Base-by-base conservation (phyloP, 1,284 basidiomycete species). In the Porogramme epimiltina region DNA sequence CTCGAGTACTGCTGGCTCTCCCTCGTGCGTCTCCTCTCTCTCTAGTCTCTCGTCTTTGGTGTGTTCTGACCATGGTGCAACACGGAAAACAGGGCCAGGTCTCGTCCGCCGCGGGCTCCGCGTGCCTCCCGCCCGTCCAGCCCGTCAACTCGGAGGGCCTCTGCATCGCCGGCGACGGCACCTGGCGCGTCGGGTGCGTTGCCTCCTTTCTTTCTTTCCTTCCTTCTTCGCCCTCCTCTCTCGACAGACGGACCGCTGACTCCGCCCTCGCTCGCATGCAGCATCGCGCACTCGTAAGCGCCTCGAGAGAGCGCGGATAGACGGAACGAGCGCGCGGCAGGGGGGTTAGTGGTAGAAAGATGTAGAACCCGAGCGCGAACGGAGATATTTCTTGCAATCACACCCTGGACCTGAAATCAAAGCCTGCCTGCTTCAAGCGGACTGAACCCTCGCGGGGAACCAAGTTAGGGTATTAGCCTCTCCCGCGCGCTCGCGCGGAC, bases 1-100 rank as follows among this genome's bases (percentile, higher is more conserved):
- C 45, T 66, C 18, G 60, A 64, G 42, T 66, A 58, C 55, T 68
- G 66, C 57, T 67, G 66, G 66, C 54, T 56, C 34, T 50, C 61
- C 23, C 49, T 67, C 45, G 63, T 62, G 20, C 49, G 59, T 48
- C n/a, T 3, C n/a, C 22, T 13, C 23, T 34, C n/a, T n/a, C n/a
- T n/a, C n/a, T n/a, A n/a, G n/a, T n/a, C 39, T 25, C 25, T n/a
- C 10, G 13, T 48, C 6, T 13, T 4, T 25, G 4, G 11, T 15
- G 6, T 39, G 11, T 20, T 9, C 22, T 5, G 16, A n/a, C 37
- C 9, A 20, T 28, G n/a, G n/a, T n/a, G n/a, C n/a, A n/a, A n/a
- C n/a, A n/a, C n/a, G n/a, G n/a, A n/a, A n/a, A n/a, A 22, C 37
- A 65, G 65, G 53, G 48, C 3, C 52, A 62, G 19, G 40, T 47